phyloP scores from a whole-genome alignment of 192 early-diverging fungal species.

The Linnemannia schmuckeri region DNA sequence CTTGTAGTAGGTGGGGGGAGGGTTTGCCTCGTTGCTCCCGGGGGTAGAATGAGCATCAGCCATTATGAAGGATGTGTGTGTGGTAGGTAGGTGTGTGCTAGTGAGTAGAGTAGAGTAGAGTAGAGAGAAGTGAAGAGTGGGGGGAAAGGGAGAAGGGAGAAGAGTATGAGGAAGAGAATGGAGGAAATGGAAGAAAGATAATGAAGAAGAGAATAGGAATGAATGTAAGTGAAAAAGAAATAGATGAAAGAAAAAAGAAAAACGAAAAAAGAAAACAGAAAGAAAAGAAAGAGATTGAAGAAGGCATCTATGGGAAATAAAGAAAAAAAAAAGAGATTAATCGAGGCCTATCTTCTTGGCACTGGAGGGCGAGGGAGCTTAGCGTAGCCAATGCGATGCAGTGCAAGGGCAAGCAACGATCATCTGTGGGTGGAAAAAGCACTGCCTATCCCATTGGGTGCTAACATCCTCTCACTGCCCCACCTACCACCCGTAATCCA shows the following conservation, averaged over 20 bases:
- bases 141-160: not conserved
- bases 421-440: not conserved
- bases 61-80: constrained; percentile 7
- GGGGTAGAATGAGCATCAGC: constrained; percentile 3
- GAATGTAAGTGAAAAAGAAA: not conserved
- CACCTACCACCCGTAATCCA: not conserved
- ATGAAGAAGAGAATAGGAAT: not conserved
- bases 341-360: too few species aligned
- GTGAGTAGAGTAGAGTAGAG: not conserved
- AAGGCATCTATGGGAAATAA: not conserved
- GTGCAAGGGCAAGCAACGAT: too few species aligned
- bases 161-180: not conserved
- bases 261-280: not conserved
- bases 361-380: too few species aligned
- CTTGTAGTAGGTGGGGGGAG: constrained; percentile 67
- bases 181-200: too few species aligned
- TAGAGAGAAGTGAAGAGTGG: not conserved
- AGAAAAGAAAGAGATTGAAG: not conserved
- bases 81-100: not conserved
- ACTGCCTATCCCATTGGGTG: not conserved
- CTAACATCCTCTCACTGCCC: not conserved
- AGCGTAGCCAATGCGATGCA: not conserved
- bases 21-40: not conserved
- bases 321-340: not conserved
- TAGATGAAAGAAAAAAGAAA: not conserved